Base-by-base conservation (phyloP, 441 rosid genomes). In the Corymbia citriodora region DNA sequence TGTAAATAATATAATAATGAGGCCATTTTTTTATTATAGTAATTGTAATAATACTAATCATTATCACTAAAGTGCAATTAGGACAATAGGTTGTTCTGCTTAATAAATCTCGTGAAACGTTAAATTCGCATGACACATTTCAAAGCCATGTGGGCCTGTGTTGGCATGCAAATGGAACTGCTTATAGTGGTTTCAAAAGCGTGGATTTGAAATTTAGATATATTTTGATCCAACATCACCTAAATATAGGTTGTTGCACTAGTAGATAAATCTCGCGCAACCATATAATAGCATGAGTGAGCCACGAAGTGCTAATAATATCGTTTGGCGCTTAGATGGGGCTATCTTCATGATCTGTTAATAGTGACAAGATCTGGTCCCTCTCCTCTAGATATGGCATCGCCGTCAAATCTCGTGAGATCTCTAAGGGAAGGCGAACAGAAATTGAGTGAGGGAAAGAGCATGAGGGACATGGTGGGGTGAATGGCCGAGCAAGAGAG, bases 121-220 rank as follows among this genome's bases (percentile, higher is more conserved):
- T 57, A 23, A 57, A 57, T 29, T 57, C 0, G 6, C 57, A 55
- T 55, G 4, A 55, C 29, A 5, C 63, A 10, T 57, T 57, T 57
- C 23, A 57, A 57, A 57, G 29, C 6, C 14, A 57, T 57, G 13
- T 11, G 11, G 13, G 27, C 33, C 0, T 17, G 0, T 12, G 70
- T 0, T 3, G 17, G 13, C 17, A 0, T 13, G 31, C 33, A 4
- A 63, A 17, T 27, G 29, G 17, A 27, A 57, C 14, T 57, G 0
- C 33, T 31, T 61, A 27, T 61, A 61, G 70, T 27, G 33, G 70
- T 29, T 61, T 61, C 70, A 12, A 61, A 31, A 61, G 31, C 0
- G 31, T 1, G 7, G 31, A 61, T 29, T 27, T 27, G 1, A 16
- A 16, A 61, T 61, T 61, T 29, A 61, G 9, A 3, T 61, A 61